Percentiles rank a stretch among this genome's conserved stretches.
Conservation (phyloP, 495 filamentous ascomycete species). For the Tuber calosporum region DNA sequence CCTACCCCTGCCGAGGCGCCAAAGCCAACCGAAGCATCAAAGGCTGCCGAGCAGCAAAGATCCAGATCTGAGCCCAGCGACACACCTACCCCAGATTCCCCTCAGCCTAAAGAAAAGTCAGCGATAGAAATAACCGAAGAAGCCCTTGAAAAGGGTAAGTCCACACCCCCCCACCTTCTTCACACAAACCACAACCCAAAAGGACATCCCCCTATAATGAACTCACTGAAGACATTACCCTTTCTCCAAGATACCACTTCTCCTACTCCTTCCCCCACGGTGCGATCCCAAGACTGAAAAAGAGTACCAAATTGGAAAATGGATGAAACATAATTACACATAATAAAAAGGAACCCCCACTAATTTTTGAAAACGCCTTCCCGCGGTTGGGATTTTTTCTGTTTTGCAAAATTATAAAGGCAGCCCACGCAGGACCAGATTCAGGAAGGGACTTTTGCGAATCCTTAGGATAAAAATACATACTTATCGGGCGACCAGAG, state of each 20-base stretch:
- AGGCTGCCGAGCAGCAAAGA: not conserved
- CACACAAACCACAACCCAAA: not conserved
- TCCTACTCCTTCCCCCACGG: not conserved
- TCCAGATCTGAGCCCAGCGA: not conserved
- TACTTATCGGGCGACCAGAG: not conserved
- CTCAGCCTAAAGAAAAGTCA: not conserved
- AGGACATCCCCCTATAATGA: not conserved
- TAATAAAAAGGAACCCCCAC: not conserved
- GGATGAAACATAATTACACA: not conserved
- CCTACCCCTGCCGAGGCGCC: not conserved
- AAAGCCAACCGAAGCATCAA: not conserved
- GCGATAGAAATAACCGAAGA: not conserved
- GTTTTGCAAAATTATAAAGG: not conserved
- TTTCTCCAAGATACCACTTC: constrained; percentile 4
- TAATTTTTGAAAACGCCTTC: constrained; percentile 2
- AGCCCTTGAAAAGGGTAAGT: constrained; percentile 2
- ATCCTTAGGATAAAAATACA: constrained; percentile 1
- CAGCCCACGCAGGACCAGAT: constrained; percentile 1
- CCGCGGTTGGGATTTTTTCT: not conserved
- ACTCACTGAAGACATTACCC: constrained; percentile 5
- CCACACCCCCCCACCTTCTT: not conserved
- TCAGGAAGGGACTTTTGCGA: not conserved
- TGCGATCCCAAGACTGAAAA: constrained; percentile 1
- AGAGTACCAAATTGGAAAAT: not conserved
- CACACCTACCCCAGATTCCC: not conserved